Conservation (phyloP, 2,329 filamentous ascomycete species). For the Talaromyces funiculosus region DNA sequence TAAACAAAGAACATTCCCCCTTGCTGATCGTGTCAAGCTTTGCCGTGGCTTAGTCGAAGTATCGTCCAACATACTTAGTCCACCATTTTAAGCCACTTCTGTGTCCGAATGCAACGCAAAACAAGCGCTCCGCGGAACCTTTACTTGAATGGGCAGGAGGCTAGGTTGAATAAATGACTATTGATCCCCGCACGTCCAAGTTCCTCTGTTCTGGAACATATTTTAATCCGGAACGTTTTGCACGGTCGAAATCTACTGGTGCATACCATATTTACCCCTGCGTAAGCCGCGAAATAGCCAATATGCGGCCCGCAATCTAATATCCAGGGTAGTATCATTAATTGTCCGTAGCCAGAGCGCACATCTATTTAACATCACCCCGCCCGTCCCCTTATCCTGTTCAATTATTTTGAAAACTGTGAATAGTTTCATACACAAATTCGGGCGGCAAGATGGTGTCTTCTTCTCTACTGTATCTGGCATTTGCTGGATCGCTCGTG, state of each 20-base stretch:
- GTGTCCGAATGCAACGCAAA: slow-evolving; percentile 1
- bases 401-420: background rate
- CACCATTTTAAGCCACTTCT: background rate
- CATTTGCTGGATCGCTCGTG: background rate
- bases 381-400: background rate
- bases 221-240: background rate
- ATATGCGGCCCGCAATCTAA: background rate
- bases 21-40: background rate
- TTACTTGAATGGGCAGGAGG: background rate
- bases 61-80: background rate
- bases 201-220: background rate
- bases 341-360: background rate
- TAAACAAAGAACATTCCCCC: background rate
- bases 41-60: background rate
- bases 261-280: background rate
- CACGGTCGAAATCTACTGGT: background rate
- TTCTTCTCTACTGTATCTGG: background rate
- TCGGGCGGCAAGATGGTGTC: background rate
- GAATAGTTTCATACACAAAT: background rate
- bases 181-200: background rate
- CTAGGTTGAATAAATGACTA: background rate
- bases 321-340: background rate
- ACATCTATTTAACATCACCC: background rate
- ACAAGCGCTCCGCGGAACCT: background rate
- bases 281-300: background rate